Evolutionary conservation across 768 basidiomycete genomes (phyloP).

Genomic region (Tricholoma flavovirens): DNA sequence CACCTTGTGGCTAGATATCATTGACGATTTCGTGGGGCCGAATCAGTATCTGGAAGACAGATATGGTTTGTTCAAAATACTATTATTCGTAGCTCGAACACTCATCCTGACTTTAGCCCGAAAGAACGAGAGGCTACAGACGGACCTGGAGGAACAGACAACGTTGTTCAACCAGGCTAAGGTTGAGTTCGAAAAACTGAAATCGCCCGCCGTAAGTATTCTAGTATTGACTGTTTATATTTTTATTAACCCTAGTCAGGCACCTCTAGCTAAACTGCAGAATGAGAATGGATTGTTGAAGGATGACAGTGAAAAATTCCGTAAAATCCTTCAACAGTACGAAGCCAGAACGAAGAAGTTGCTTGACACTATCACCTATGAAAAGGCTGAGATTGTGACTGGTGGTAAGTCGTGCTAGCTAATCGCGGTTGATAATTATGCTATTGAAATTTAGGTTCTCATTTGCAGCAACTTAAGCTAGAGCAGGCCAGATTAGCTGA

Average conservation of each 20-base stretch:
- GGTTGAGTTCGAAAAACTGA: slow-evolving; percentile 51
- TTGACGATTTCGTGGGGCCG: slow-evolving; percentile 64
- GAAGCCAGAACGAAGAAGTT: slow-evolving; percentile 65
- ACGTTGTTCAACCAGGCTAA: slow-evolving; percentile 41
- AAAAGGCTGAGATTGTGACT: slow-evolving; percentile 56
- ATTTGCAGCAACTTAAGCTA: slow-evolving; percentile 55
- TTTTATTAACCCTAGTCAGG: slow-evolving; percentile 28
- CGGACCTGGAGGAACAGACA: slow-evolving; percentile 55
- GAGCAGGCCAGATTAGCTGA: slow-evolving; percentile 60
- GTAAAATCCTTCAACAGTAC: slow-evolving; percentile 65
- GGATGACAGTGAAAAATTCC: slow-evolving; percentile 74
- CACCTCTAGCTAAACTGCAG: slow-evolving; percentile 58
- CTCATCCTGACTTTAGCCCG: slow-evolving; percentile 37
- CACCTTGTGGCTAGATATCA: slow-evolving; percentile 56
- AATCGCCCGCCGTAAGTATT: slow-evolving; percentile 49
- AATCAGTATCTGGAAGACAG: slow-evolving; percentile 67
- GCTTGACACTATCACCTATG: slow-evolving; percentile 58
- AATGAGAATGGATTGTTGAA: slow-evolving; percentile 58
- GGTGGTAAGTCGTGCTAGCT: slow-evolving; percentile 36
- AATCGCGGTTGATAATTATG: slow-evolving; percentile 3
- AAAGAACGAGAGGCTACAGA: slow-evolving; percentile 64
- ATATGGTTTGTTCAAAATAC: slow-evolving; percentile 49
- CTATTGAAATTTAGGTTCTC: slow-evolving; percentile 36
- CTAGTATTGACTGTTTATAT: neutral
- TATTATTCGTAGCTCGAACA: slow-evolving; percentile 2